Base-by-base conservation (phyloP, 1,284 basidiomycete species). In the Stereum hirsutum region DNA sequence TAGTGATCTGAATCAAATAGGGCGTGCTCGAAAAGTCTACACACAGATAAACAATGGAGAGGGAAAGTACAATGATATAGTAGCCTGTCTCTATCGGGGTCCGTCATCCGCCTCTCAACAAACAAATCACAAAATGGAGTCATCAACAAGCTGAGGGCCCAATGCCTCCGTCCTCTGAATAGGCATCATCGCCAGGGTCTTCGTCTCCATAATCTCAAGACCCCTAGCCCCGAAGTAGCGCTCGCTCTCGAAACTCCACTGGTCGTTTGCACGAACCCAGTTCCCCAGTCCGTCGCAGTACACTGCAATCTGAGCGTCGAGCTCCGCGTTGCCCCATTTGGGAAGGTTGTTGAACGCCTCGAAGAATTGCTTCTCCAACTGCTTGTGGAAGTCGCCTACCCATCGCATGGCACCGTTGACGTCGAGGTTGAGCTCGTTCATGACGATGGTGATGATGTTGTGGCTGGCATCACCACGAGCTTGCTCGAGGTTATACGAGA, bases 391-490 rank as follows among this genome's bases (percentile, higher is more conserved):
- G 1, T 53, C 42, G 24, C 49, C 54, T 42, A 58, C 48, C 54
- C 59, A 66, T n/a, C 61, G 47, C 49, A 69, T 59, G 0, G 67
- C 63, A 4, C 47, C 59, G 26, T 63, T 52, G 2, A 67, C 39
- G 42, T 56, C 53, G 4, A 56, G 46, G 7, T 59, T 47, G 35
- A 55, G 41, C 27, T 66, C 50, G 35, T 61, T 57, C 69, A 71
- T 72, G 15, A 66, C 59, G 15, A 70, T 57, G 4, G 65, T 64
- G 24, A 73, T 57, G 12, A 72, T 55, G 43, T 73, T 74, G 54
- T 74, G 63, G 1, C 50, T 52, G 47, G 64, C 64, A 46, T 71
- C 67, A 2, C 67, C 68, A 2, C 58, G 55, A 12, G 65, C 57
- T 50, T 70, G 68, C 50, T 70, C 68, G 11, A 61, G 51, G 43